Conservation (phyloP, 495 filamentous ascomycete species). For the Aspergillus biplanus region DNA sequence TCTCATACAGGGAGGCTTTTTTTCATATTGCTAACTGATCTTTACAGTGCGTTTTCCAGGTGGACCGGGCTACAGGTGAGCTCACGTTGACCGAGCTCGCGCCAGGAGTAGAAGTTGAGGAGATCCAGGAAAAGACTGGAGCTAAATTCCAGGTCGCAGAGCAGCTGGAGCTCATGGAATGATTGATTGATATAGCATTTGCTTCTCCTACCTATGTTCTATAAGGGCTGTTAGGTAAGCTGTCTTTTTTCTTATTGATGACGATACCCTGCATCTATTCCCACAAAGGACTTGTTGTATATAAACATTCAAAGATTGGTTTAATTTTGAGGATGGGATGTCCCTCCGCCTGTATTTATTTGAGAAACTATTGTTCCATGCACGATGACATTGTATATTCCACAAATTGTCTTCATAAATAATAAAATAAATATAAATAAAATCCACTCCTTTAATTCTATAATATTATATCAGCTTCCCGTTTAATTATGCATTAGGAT, state of each 20-base stretch:
- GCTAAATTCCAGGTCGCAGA: constrained; percentile 76
- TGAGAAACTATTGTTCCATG: too few species aligned
- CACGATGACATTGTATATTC: too few species aligned
- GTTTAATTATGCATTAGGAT: too few species aligned
- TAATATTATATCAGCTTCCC: too few species aligned
- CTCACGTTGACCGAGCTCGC: constrained; percentile 84
- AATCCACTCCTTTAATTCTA: too few species aligned
- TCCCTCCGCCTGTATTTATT: too few species aligned
- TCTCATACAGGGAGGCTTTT: background rate
- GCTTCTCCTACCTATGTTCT: background rate
- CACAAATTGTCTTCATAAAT: too few species aligned
- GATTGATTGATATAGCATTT: constrained; percentile 13
- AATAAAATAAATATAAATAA: too few species aligned
- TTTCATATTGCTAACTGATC: constrained; percentile 8
- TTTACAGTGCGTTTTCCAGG: constrained; percentile 74
- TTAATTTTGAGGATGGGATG: too few species aligned
- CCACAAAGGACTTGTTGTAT: too few species aligned
- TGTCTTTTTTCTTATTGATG: background rate
- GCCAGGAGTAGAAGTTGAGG: constrained; percentile 81
- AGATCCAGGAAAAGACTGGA: constrained; percentile 83
- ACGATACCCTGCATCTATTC: background rate
- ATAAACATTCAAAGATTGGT: too few species aligned
- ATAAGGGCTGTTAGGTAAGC: background rate
- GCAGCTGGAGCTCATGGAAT: constrained; percentile 76
- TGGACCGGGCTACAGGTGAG: constrained; percentile 72